Conservation (phyloP, 495 filamentous ascomycete genomes). For the Neurospora sp. region DNA sequence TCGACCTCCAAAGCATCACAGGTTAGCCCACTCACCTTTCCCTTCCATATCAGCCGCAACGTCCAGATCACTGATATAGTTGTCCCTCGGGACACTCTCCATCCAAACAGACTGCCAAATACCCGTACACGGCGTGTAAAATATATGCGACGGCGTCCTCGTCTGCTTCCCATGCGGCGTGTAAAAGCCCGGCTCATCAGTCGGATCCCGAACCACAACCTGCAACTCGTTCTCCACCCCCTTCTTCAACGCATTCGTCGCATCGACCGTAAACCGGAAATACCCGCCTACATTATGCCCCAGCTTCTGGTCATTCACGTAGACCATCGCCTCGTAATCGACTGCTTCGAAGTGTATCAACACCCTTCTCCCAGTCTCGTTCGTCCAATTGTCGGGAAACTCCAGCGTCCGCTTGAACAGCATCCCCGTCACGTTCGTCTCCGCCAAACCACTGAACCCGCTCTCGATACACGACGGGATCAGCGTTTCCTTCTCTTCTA, state of each 20-base stretch:
- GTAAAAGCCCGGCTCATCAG: conserved; percentile 36
- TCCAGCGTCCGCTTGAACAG: conserved; percentile 52
- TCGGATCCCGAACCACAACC: conserved; percentile 57
- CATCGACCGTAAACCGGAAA: conserved; percentile 49
- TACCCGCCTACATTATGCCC: conserved; percentile 53
- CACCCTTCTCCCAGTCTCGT: conserved; percentile 21
- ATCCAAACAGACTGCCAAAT: conserved; percentile 67
- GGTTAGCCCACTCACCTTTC: conserved; percentile 30
- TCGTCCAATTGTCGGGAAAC: conserved; percentile 37
- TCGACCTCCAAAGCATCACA: background rate
- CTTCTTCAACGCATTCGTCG: conserved; percentile 37
- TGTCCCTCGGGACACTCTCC: conserved; percentile 41
- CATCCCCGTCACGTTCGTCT: conserved; percentile 37
- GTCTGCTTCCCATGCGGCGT: conserved; percentile 60
- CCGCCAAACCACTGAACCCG: conserved; percentile 42
- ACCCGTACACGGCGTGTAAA: conserved; percentile 58
- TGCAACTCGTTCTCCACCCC: conserved; percentile 42
- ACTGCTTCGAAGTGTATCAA: conserved; percentile 61
- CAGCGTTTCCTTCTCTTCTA: conserved; percentile 35
- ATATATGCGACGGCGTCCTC: conserved; percentile 49
- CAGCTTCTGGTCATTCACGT: conserved; percentile 47
- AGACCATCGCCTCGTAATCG: conserved; percentile 57
- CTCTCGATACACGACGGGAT: conserved; percentile 57
- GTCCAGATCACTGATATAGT: conserved; percentile 46
- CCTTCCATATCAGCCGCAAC: conserved; percentile 50